phyloP scores from a whole-genome alignment of 495 filamentous ascomycete genomes.

The Sordaria brevicollis region DNA sequence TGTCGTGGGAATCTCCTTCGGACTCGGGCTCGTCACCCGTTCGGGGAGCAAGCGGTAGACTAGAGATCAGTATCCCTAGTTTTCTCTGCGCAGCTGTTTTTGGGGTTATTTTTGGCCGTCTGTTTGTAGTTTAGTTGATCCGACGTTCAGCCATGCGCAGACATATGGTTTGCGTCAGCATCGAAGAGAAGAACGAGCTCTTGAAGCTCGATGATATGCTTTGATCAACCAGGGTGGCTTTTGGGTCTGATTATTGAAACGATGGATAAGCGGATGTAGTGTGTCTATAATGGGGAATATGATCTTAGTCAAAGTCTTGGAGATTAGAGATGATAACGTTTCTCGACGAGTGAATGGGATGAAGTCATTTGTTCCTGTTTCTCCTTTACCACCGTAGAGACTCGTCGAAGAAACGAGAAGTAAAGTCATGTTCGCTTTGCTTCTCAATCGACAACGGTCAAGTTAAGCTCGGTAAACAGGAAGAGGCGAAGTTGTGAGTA shows the following conservation, averaged over 20 bases:
- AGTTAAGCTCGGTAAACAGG: too few relatives aligned
- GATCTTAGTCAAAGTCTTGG: too few relatives aligned
- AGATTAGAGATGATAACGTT: too few relatives aligned
- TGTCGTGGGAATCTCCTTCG: constrained; percentile 11
- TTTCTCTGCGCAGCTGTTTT: background rate
- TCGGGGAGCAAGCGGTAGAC: background rate
- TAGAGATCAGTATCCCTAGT: background rate
- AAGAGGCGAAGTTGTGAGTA: too few relatives aligned
- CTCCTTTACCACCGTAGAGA: too few relatives aligned
- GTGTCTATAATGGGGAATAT: too few relatives aligned
- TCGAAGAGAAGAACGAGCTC: background rate
- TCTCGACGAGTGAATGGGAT: too few relatives aligned
- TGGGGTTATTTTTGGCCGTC: background rate
- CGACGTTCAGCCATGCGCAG: background rate
- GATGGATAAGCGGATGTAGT: too few relatives aligned
- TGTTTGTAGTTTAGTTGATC: background rate
- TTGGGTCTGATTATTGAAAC: background rate
- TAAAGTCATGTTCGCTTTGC: too few relatives aligned
- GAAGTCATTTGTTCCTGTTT: too few relatives aligned
- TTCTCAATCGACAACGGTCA: too few relatives aligned
- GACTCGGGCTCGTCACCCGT: background rate
- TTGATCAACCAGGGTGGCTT: background rate
- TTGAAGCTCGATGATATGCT: background rate
- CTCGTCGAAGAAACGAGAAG: too few relatives aligned
- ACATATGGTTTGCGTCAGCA: background rate